phyloP scores from a whole-genome alignment of 352 stramenopile species.

The Globisporangium spiculum region DNA sequence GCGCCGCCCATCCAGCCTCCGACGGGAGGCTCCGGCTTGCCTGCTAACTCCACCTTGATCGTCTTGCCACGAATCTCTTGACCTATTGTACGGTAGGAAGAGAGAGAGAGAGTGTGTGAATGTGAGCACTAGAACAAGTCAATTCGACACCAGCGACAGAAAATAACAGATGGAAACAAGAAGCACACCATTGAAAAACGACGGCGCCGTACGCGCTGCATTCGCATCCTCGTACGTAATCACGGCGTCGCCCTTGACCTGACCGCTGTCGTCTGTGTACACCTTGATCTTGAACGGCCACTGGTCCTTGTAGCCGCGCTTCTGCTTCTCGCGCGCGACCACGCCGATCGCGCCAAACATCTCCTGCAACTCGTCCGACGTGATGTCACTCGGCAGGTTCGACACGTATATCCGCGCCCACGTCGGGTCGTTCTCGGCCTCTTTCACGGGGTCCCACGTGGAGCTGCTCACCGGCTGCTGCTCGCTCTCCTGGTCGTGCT shows the following conservation, averaged over 20 bases:
- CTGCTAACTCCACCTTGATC: conserved; percentile 84
- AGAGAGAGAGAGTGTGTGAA: neutral
- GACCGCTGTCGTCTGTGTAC: conserved; percentile 71
- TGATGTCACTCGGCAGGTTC: conserved; percentile 73
- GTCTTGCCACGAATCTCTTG: conserved; percentile 74
- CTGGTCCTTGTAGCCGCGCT: conserved; percentile 85
- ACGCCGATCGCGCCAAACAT: conserved; percentile 84
- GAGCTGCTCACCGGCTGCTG: conserved; percentile 30
- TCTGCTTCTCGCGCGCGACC: conserved; percentile 83
- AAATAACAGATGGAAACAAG: neutral
- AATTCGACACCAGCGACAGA: neutral
- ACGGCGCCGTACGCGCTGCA: conserved; percentile 69
- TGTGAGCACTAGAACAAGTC: too few relatives aligned
- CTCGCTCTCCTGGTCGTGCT: conserved; percentile 22
- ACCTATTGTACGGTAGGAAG: conserved; percentile 24
- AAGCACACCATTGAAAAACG: conserved; percentile 77
- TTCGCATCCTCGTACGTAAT: conserved; percentile 86
- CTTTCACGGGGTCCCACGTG: conserved; percentile 70
- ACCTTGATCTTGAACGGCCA: conserved; percentile 91
- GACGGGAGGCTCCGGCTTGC: conserved; percentile 75
- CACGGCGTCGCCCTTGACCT: conserved; percentile 80
- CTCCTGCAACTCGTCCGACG: conserved; percentile 77
- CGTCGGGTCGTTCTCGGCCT: conserved; percentile 74
- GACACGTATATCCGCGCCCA: conserved; percentile 89
- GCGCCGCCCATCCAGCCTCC: conserved; percentile 65